Percentiles rank a stretch among this genome's conserved stretches.
These are phyloP conservation scores for Solanum clarkiae DNA, from an alignment of 257 asterid genomes.

Conservation along the genomic window DNA sequence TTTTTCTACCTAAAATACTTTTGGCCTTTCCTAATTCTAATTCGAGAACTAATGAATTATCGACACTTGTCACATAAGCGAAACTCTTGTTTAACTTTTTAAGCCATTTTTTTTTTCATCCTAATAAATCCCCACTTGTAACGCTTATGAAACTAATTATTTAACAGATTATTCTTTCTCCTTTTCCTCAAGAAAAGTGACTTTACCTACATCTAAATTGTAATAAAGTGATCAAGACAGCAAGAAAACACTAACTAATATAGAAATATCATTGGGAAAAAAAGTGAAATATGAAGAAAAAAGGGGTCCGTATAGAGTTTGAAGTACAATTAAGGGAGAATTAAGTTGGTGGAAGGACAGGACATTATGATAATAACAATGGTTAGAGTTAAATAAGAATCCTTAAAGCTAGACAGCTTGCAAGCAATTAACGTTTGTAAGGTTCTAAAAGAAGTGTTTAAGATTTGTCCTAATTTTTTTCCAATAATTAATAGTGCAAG, in stretches of 20 bases:
- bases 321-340: constrained; percentile 28
- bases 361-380: neutral
- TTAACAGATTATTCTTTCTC: neutral
- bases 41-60: neutral
- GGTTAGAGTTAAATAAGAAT: constrained; percentile 28
- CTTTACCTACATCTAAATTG: neutral
- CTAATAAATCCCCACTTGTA: neutral
- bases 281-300: neutral
- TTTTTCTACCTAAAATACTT: neutral
- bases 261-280: neutral
- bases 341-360: neutral
- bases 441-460: neutral
- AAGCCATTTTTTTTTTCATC: neutral
- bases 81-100: neutral
- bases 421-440: constrained; percentile 13
- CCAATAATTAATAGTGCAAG: neutral
- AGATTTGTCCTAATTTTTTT: neutral
- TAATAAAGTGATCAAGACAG: constrained; percentile 21
- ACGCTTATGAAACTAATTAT: neutral
- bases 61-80: neutral
- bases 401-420: constrained; percentile 72
- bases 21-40: neutral
- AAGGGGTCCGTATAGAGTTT: constrained; percentile 31
- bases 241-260: constrained; percentile 5
- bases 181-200: neutral